Evolutionary conservation across 805 yeast species (phyloP).

Genomic region (Danielia reshetovae): DNA sequence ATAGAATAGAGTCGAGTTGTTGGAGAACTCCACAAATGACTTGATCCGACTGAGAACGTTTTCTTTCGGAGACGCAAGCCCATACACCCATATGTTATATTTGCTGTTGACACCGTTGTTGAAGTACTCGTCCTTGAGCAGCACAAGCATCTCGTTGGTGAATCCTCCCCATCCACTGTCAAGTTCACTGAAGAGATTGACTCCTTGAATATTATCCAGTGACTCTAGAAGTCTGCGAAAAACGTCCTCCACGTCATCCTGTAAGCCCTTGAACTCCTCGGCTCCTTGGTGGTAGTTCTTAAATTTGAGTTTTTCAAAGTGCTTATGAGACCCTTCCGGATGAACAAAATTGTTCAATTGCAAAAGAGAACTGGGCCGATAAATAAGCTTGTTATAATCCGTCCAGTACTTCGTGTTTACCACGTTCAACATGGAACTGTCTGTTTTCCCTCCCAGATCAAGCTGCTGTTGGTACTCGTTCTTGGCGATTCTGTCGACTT

Average conservation of each 20-base stretch:
- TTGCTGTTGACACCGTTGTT: constrained; percentile 33
- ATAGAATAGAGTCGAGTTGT: constrained; percentile 49
- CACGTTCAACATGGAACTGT: constrained; percentile 24
- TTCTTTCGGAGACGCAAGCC: constrained; percentile 11
- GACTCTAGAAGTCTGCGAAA: constrained; percentile 66
- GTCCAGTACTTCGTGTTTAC: constrained; percentile 67
- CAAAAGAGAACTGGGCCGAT: constrained; percentile 56
- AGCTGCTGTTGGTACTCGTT: constrained; percentile 62
- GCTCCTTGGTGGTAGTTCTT: constrained; percentile 52
- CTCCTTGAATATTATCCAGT: constrained; percentile 70
- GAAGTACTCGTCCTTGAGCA: constrained; percentile 66
- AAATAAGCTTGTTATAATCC: constrained; percentile 67
- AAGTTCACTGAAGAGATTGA: constrained; percentile 64
- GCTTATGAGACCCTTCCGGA: constrained; percentile 22
- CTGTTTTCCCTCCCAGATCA: constrained; percentile 42
- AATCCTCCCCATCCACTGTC: constrained; percentile 88
- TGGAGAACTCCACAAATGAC: constrained; percentile 42
- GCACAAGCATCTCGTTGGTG: constrained; percentile 46
- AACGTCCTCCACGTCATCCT: constrained; percentile 39
- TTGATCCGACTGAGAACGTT: constrained; percentile 39
- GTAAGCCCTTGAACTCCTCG: constrained; percentile 47
- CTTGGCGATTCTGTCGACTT: constrained; percentile 32
- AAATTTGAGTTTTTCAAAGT: constrained; percentile 39
- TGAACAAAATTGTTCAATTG: constrained; percentile 59
- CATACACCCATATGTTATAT: constrained; percentile 35